A percentile compares a stretch with the other conserved stretches of the same genome.
These are phyloP conservation scores for Erythrophleum ivorense DNA, from an alignment of 331 rosid species.

Conservation along the genomic window DNA sequence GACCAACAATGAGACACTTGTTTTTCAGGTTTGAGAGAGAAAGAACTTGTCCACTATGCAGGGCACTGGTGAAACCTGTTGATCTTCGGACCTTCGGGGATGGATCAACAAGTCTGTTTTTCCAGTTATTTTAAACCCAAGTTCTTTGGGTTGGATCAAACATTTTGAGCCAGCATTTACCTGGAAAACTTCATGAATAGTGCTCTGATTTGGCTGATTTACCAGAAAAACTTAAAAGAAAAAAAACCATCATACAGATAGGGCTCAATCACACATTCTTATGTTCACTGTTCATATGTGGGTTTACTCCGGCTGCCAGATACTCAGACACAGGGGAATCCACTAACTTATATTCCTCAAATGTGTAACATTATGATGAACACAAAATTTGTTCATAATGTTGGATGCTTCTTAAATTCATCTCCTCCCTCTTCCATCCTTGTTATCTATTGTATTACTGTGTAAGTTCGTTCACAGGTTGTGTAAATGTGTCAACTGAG, in stretches of 20 bases:
- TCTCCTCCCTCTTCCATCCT: background rate
- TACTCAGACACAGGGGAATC: background rate
- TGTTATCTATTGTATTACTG: background rate
- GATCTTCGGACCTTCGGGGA: constrained; percentile 81
- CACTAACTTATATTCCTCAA: constrained; percentile 35
- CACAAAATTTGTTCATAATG: constrained; percentile 29
- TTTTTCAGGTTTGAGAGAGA: constrained; percentile 91
- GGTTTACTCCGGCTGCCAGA: constrained; percentile 14
- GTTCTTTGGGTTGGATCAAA: constrained; percentile 27
- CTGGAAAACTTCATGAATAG: constrained; percentile 7
- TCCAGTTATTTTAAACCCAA: constrained; percentile 63
- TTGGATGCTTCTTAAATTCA: constrained; percentile 27
- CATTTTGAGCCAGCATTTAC: constrained; percentile 37
- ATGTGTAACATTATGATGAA: constrained; percentile 21
- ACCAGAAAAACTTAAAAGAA: constrained; percentile 14
- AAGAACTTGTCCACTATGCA: constrained; percentile 90
- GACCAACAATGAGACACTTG: constrained; percentile 19
- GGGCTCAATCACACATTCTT: constrained; percentile 24
- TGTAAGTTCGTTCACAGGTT: constrained; percentile 14
- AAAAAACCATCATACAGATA: constrained; percentile 4
- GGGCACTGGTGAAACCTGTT: constrained; percentile 78
- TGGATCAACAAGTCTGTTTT: constrained; percentile 84
- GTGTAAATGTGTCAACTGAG: constrained; percentile 26
- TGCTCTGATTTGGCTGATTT: constrained; percentile 35
- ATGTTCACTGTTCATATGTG: constrained; percentile 31